phyloP scores from a whole-genome alignment of 2,329 filamentous ascomycete genomes.

The Ascochyta rabiei region DNA sequence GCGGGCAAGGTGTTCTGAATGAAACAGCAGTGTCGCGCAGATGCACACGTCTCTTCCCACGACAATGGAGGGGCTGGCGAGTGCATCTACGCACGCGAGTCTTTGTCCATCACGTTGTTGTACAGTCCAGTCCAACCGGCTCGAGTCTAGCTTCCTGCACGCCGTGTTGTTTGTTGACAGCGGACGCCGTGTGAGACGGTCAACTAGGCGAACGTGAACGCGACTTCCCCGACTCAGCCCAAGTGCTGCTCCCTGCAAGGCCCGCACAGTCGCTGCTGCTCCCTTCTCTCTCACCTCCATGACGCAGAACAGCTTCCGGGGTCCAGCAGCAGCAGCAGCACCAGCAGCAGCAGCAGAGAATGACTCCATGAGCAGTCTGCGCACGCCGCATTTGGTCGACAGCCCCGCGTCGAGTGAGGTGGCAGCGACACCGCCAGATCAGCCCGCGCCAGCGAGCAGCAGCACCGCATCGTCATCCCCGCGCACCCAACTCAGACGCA shows the following conservation, averaged over 20 bases:
- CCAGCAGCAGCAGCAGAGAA: conserved; percentile 22
- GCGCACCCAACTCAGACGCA: conserved; percentile 19
- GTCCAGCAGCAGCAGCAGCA: conserved; percentile 18
- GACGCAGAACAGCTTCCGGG: conserved; percentile 26
- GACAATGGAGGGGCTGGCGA: conserved; percentile 11
- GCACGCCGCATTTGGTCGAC: conserved; percentile 24
- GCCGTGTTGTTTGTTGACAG: conserved; percentile 20
- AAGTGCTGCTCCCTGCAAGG: conserved; percentile 7
- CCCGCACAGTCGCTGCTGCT: conserved; percentile 22
- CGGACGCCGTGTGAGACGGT: not conserved
- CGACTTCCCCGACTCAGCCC: conserved; percentile 16
- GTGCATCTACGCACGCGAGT: conserved; percentile 4
- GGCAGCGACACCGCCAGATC: conserved; percentile 13
- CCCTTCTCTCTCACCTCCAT: conserved; percentile 12
- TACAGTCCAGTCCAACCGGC: not conserved
- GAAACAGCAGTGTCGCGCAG: conserved; percentile 14
- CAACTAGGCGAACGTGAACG: not conserved
- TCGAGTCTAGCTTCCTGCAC: conserved; percentile 14
- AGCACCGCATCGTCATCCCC: conserved; percentile 21
- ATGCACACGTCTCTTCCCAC: not conserved
- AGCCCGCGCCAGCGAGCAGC: conserved; percentile 26
- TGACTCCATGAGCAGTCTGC: conserved; percentile 35
- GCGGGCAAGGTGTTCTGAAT: conserved; percentile 11
- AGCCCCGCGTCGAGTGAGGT: conserved; percentile 30
- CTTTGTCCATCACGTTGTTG: conserved; percentile 9